Percentiles rank a stretch among this genome's conserved stretches.
These are phyloP conservation scores for Trichomonas tenax DNA, from an alignment of 208 protist genomes.

Conservation along the genomic window DNA sequence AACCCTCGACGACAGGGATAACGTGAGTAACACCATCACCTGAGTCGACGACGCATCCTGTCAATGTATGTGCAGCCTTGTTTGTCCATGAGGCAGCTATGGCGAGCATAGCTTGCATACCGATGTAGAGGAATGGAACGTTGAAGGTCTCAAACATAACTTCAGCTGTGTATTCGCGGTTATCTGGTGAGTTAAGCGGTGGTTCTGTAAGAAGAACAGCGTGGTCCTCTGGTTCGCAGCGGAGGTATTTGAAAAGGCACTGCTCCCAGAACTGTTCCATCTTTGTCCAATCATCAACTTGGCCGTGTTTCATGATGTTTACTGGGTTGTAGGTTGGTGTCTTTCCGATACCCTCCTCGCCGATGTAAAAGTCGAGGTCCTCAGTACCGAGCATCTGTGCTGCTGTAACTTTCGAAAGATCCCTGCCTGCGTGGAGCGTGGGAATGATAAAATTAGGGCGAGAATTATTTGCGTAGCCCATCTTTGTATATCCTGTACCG, in stretches of 20 bases:
- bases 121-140: conserved; percentile 74
- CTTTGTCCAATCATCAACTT: conserved; percentile 77
- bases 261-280: conserved; percentile 93
- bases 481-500: conserved; percentile 93
- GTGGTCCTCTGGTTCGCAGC: conserved; percentile 86
- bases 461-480: conserved; percentile 85
- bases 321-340: conserved; percentile 40
- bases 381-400: conserved; percentile 41
- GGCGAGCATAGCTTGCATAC: conserved; percentile 81
- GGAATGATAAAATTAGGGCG: conserved; percentile 80
- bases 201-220: conserved; percentile 82
- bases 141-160: conserved; percentile 99
- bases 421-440: conserved; percentile 60
- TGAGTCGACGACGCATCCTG: conserved; percentile 83
- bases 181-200: conserved; percentile 82
- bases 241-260: conserved; percentile 83
- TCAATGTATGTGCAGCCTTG: conserved; percentile 42
- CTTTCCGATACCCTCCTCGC: conserved; percentile 63
- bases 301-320: conserved; percentile 74
- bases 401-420: conserved; percentile 22
- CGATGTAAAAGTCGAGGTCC: conserved; percentile 80
- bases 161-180: conserved; percentile 85
- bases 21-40: conserved; percentile 71
- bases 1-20: conserved; percentile 63
- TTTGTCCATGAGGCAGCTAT: conserved; percentile 69